These are phyloP conservation scores for Penicillium palitans DNA, from an alignment of 2,329 filamentous ascomycete genomes.

Conservation along the genomic window DNA sequence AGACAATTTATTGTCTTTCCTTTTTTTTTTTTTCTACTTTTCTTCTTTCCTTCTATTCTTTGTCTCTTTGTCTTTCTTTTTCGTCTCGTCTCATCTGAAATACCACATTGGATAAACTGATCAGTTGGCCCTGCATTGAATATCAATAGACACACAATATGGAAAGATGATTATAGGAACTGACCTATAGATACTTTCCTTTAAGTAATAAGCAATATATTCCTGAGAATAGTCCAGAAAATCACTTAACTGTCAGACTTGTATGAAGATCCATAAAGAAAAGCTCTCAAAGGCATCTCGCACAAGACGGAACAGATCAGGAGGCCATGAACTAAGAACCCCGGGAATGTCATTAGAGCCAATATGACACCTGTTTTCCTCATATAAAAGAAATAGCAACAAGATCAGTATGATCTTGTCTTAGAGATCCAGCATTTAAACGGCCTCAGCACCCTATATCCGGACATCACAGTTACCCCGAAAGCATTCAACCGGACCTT, in stretches of 20 bases:
- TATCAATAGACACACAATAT: background rate
- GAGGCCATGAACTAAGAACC: background rate
- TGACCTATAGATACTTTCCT: background rate
- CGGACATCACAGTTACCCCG: background rate
- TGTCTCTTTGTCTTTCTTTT: constrained; percentile 1
- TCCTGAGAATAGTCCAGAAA: background rate
- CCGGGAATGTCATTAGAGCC: background rate
- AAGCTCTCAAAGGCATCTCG: background rate
- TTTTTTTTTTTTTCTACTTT: background rate
- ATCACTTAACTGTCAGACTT: background rate
- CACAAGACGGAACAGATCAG: constrained; percentile 5
- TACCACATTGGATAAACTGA: background rate
- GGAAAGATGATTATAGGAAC: background rate
- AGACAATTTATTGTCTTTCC: constrained; percentile 5
- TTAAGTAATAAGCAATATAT: background rate
- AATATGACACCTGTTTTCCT: constrained; percentile 4
- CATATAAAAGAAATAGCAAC: background rate
- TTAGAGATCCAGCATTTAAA: background rate
- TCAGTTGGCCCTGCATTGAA: background rate
- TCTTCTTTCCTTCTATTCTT: constrained; percentile 1
- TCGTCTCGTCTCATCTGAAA: background rate
- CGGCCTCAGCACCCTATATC: background rate
- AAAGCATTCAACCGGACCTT: background rate
- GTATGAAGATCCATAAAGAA: background rate
- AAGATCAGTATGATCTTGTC: background rate